Percentiles rank a stretch among this genome's conserved stretches.
Conservation (phyloP, 169 alveolate genomes). For the Amoebophrya sp. region DNA sequence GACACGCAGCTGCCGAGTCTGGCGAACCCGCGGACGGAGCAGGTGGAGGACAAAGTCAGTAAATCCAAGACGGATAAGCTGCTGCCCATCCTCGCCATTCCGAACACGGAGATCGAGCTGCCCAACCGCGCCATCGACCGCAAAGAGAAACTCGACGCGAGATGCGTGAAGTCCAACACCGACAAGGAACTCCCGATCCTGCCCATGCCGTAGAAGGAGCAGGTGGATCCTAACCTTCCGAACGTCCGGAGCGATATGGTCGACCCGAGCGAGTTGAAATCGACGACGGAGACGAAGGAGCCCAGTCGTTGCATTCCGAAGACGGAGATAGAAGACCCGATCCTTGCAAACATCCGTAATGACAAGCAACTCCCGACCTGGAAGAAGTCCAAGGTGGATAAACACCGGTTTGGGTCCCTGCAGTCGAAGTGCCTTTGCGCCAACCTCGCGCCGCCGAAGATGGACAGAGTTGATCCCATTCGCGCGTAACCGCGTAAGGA, state of each 20-base stretch:
- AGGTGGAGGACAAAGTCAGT: not conserved
- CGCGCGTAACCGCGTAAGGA: not conserved
- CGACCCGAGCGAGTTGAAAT: not conserved
- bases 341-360: not conserved
- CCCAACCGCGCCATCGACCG: not conserved
- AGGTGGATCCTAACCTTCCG: not conserved
- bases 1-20: constrained; percentile 7
- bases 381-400: not conserved
- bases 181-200: not conserved
- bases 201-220: constrained; percentile 2
- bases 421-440: constrained; percentile 22
- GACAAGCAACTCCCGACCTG: not conserved
- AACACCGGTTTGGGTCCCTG: not conserved
- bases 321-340: not conserved
- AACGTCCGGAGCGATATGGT: not conserved
- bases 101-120: not conserved
- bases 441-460: not conserved
- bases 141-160: not conserved
- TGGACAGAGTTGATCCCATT: not conserved
- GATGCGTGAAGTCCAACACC: not conserved
- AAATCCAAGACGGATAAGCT: not conserved
- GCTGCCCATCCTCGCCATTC: constrained; percentile 20
- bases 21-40: not conserved
- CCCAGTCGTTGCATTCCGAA: not conserved
- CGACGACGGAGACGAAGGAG: constrained; percentile 29